Evolutionary conservation across 768 basidiomycete genomes (phyloP).

Genomic region (Mycena leptocephala): DNA sequence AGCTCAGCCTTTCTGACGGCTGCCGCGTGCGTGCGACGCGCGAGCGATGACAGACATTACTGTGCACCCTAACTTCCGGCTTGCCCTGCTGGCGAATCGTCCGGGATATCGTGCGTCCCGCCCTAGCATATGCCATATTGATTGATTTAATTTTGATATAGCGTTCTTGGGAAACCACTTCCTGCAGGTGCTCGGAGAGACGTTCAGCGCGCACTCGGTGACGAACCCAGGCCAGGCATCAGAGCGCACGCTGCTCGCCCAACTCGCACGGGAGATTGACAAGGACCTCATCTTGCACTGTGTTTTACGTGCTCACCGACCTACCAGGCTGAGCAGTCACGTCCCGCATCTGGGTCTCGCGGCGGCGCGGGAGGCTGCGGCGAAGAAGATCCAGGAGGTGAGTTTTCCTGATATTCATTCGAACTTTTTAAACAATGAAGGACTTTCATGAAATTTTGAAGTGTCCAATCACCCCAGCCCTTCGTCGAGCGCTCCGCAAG

Average conservation of each 20-base stretch:
- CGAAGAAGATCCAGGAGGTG: slow-evolving; percentile 70
- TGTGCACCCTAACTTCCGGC: slow-evolving; percentile 76
- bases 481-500: slow-evolving; percentile 50
- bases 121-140: not conserved
- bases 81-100: slow-evolving; percentile 76
- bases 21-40: slow-evolving; percentile 64
- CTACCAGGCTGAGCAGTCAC: slow-evolving; percentile 54
- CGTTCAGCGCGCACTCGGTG: slow-evolving; percentile 77
- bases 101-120: slow-evolving; percentile 73
- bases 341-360: slow-evolving; percentile 71
- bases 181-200: slow-evolving; percentile 80
- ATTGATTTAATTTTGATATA: slow-evolving; percentile 40
- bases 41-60: slow-evolving; percentile 71
- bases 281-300: slow-evolving; percentile 62
- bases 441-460: slow-evolving; percentile 57
- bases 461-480: slow-evolving; percentile 52
- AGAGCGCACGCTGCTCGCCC: slow-evolving; percentile 70
- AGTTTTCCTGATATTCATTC: slow-evolving; percentile 36
- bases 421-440: slow-evolving; percentile 54
- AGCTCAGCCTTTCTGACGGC: slow-evolving; percentile 77
- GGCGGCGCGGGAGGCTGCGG: slow-evolving; percentile 68
- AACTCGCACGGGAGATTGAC: slow-evolving; percentile 74
- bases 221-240: slow-evolving; percentile 79
- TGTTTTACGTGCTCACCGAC: not conserved
- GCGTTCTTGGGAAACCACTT: slow-evolving; percentile 85